Evolutionary conservation across 805 yeast genomes (phyloP), one percentile per base, ranked within the genome.

Genomic region (Pichia manshurica): DNA sequence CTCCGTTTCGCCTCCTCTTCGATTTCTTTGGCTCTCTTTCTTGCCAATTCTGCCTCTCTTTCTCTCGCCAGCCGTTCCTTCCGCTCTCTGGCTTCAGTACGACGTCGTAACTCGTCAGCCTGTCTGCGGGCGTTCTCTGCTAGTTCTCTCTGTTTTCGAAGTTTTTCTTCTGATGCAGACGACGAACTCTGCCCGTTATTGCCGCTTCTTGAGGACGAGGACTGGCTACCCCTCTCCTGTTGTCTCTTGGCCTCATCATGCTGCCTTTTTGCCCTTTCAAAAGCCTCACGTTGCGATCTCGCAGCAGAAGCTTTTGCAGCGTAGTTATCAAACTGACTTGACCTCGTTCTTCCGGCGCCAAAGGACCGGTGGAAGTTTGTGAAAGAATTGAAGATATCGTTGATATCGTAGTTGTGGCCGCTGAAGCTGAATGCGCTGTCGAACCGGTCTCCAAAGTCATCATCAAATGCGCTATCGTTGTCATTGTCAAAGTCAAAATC

Each of bases 41-140:
- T 31, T 8, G 47, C 50, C 13, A 44, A 22, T 19, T 39, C 47
- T 2, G 45, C 50, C 29, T 48, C 50, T 5, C 50, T 20, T 35
- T 35, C 42, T 12, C 38, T 4, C 1, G 34, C 44, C 19, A 22
- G 40, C 4, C 35, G 17, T 28, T 39, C 42, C 22, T 39, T 47
- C 13, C 47, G 13, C 28, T 42, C 35, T 7, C 34, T 16, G 4
- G 21, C 20, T 15, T 33, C 37, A 15, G 37, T 16, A 9, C 50
- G 32, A 33, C 50, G 33, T 32, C 46, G 39, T n/a, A 37, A 2
- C 15, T 46, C 49, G 3, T 43, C 44, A 1, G 5, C 20, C 22
- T 47, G 50, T 23, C 47, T 25, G 12, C 22, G 28, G 17, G 4
- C 22, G 16, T 43, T 43, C 12, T 47, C 50, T 2, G 16, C 16